Base-by-base conservation (phyloP, 2,329 filamentous ascomycete species). In the Neofusicoccum kwambonambiense region DNA sequence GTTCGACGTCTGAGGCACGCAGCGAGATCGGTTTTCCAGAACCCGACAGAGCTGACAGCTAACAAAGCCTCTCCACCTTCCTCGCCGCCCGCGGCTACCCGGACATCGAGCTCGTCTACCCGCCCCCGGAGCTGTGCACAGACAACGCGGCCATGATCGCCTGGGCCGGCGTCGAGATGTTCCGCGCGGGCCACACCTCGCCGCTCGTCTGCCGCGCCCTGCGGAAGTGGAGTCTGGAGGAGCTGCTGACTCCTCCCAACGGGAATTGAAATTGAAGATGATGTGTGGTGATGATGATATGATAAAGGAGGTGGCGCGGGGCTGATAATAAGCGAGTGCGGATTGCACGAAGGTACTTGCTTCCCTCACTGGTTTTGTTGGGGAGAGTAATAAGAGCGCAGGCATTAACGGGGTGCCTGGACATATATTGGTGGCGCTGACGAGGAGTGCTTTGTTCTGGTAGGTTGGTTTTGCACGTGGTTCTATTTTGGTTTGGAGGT, bases 111-210 rank as follows among this genome's bases (percentile, higher is more conserved):
- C 76, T 97, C 7, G 78, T 89, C 35, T 90, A 90, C 64, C 94
- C 95, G n/a, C 93, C 93, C 2, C 77, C 86, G 9, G 81, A 83
- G 47, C 82, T 94, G 62, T 98, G 95, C 74, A 97, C 92, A 0
- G 95, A 99, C 73, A 98, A 99, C 77, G 95, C 95, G 12, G 92
- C 93, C 54, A 99, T 99, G 95, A 93, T 98, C 74, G 94, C 90
- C 1, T 98, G 95, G 94, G 84, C 93, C 0, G 95, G 90, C 0
- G 84, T 93, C 69, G 93, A 98, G 78, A 97, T 99, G 93, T 97
- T 86, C 73, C 85, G 90, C 76, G 87, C 86, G 0, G 93, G 94
- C 0, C 93, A 74, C 50, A 66, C 39, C 7, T 51, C 74, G 58
- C 34, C 67, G 3, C 67, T 75, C 44, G 68, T 42, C 19, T 75